Evolutionary conservation across 169 alveolate species (phyloP), one percentile per base, ranked within the genome.

Genomic region (Eimeria acervulina): DNA sequence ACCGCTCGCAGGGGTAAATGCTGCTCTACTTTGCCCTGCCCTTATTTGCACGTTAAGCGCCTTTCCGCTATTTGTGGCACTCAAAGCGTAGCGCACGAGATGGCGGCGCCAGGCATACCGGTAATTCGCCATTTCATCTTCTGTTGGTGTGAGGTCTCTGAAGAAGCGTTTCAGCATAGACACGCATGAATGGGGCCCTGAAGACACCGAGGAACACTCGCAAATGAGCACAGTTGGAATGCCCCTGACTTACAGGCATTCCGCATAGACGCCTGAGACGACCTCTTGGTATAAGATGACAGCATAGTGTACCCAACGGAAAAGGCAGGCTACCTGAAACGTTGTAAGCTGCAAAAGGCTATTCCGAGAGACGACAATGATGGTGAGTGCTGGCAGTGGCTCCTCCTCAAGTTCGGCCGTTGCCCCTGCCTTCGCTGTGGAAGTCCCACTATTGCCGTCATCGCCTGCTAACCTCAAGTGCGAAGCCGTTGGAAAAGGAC

Each of bases 211-310:
- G 52, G 74, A 23, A 83, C 15, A 33, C 31, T 15, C 38, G 74
- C 36, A 51, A 26, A 31, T 10, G 36, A 52, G 12, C 31, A 63
- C 47, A 28, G 31, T 3, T 83, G 36, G 52, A 26, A 23, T 19
- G 61, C 26, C 19, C 28, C 40, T 84, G 81, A 87, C 93, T 55
- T 87, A 87, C 93, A 87, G 83, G 83, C 93, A 87, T 33, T 59
- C 81, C 21, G 93, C 93, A 87, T 87, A 87, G 51, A 87, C 93
- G 47, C 93, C 93, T 10, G 93, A 87, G 47, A 87, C 93, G 40
- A 87, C 7, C 59, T 87, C 93, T 44, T 87, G 93, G 83, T 87
- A 87, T 61, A 87, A 61, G 61, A 87, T 17, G 33, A 40, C 40
- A 19, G 81, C 93, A 61, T 59, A 87, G 81, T 87, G 93, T 23